These are phyloP conservation scores for Acidiella bohemica DNA, from an alignment of 495 filamentous ascomycete genomes.

Conservation along the genomic window DNA sequence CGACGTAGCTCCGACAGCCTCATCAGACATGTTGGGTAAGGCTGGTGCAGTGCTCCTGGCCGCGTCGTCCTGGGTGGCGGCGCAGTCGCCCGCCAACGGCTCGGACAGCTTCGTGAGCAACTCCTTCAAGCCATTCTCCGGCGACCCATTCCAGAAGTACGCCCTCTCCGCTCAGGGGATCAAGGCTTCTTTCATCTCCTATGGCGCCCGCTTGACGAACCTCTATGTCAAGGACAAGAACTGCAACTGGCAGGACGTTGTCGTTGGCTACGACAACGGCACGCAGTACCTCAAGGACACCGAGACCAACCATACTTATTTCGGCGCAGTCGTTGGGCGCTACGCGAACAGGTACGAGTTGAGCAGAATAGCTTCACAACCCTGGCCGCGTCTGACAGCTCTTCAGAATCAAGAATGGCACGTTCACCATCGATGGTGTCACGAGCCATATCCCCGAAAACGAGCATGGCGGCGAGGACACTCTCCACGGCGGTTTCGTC, in stretches of 20 bases:
- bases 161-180: conserved; percentile 57
- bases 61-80: conserved; percentile 6
- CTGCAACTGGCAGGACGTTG: conserved; percentile 48
- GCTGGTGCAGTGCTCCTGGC: conserved; percentile 10
- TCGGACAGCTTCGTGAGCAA: neutral
- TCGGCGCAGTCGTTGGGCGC: conserved; percentile 59
- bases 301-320: conserved; percentile 50
- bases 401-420: conserved; percentile 63
- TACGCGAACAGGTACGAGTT: conserved; percentile 49
- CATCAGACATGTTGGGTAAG: too few relatives aligned
- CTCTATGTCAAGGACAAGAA: conserved; percentile 55
- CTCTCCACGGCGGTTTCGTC: conserved; percentile 59
- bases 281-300: conserved; percentile 47
- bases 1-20: too few relatives aligned
- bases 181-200: conserved; percentile 56
- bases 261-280: conserved; percentile 65
- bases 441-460: conserved; percentile 52
- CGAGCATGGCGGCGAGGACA: conserved; percentile 53
- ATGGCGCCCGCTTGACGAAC: conserved; percentile 61
- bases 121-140: conserved; percentile 16
- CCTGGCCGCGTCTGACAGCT: conserved; percentile 2
- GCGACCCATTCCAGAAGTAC: conserved; percentile 42
- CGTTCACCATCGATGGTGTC: conserved; percentile 51
- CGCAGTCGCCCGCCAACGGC: conserved; percentile 1
- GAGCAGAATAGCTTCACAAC: neutral